phyloP scores from a whole-genome alignment of 139 green algal genomes.

The Cymbomonas tetramitiformis region DNA sequence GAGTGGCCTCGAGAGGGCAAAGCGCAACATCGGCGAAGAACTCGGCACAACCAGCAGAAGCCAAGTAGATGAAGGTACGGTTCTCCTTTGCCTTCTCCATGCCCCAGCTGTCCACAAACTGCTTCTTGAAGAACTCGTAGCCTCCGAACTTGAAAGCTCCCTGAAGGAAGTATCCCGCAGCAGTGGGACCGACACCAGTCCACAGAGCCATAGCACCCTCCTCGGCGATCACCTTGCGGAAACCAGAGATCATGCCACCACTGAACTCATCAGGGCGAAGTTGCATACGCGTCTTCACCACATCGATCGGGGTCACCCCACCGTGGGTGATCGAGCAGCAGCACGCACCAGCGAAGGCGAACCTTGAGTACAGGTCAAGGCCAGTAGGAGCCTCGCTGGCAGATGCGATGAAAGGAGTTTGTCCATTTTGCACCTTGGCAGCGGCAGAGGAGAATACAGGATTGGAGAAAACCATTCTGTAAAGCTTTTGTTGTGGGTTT shows the following conservation, averaged over 20 bases:
- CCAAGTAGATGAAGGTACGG: constrained; percentile 32
- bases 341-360: constrained; percentile 20
- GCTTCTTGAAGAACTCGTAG: constrained; percentile 41
- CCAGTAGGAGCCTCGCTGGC: too few relatives aligned
- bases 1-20: constrained; percentile 38
- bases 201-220: constrained; percentile 30
- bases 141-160: constrained; percentile 40
- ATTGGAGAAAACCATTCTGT: too few relatives aligned
- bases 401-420: too few relatives aligned
- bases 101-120: constrained; percentile 22
- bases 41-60: constrained; percentile 22
- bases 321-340: constrained; percentile 41
- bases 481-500: too few relatives aligned
- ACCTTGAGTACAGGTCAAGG: constrained; percentile 6
- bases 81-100: constrained; percentile 30
- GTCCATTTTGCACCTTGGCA: too few relatives aligned
- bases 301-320: constrained; percentile 37
- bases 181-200: constrained; percentile 30
- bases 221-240: constrained; percentile 28
- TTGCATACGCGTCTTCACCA: constrained; percentile 46
- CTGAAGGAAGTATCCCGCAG: constrained; percentile 34
- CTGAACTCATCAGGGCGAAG: constrained; percentile 34
- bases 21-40: constrained; percentile 38
- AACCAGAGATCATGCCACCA: constrained; percentile 26
- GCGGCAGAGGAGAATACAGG: too few relatives aligned